Conservation (phyloP, 1,284 basidiomycete genomes). For the Trametes versicolor region DNA sequence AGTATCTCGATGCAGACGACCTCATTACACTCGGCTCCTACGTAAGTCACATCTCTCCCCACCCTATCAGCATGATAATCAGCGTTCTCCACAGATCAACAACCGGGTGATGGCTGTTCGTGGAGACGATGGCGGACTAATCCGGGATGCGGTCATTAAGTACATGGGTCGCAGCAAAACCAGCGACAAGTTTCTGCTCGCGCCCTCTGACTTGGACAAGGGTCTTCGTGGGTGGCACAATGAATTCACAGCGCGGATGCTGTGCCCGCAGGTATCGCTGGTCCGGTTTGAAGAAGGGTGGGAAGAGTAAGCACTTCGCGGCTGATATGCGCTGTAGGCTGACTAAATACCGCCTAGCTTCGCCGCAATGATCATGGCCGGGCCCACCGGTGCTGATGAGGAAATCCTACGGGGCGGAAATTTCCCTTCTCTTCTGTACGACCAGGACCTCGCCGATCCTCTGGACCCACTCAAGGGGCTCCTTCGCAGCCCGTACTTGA, state of each 20-base stretch:
- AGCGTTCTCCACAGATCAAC: too few relatives aligned
- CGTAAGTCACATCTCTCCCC: neutral
- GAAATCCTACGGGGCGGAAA: neutral
- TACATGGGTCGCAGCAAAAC: neutral
- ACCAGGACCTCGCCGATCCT: neutral
- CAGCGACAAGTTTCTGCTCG: neutral
- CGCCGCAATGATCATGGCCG: neutral
- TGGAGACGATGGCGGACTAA: neutral
- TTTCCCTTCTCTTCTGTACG: slow-evolving; percentile 10
- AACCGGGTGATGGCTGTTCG: neutral
- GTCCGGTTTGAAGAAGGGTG: neutral
- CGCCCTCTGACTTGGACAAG: neutral
- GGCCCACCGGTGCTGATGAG: neutral
- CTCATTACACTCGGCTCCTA: neutral
- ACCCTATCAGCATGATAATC: too few relatives aligned
- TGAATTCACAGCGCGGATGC: neutral
- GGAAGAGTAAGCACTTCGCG: neutral
- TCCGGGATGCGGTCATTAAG: neutral
- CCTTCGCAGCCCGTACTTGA: neutral
- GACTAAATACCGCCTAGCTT: neutral
- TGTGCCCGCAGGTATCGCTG: neutral
- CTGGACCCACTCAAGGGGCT: neutral
- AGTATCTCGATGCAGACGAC: neutral
- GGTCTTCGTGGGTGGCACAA: neutral
- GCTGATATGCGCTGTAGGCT: neutral